phyloP scores from a whole-genome alignment of 2,329 filamentous ascomycete genomes.

The Emydomyces testavorans region DNA sequence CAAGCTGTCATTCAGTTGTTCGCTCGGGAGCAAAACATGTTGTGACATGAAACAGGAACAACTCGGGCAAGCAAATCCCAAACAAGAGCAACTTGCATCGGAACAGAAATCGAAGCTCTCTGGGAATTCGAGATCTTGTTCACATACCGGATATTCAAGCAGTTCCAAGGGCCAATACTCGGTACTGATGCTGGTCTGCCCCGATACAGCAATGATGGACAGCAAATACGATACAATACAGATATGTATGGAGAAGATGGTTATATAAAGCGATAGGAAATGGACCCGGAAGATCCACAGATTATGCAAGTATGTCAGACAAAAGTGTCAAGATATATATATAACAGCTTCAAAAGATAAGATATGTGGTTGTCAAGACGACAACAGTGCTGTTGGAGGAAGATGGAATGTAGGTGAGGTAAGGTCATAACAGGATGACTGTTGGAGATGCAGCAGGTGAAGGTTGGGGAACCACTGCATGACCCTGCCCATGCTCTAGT shows the following conservation, averaged over 20 bases:
- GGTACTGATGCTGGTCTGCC: not conserved
- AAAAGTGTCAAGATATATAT: not conserved
- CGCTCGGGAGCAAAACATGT: too few relatives aligned
- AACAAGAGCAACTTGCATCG: too few relatives aligned
- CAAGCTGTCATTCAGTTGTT: not conserved
- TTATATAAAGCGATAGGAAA: not conserved
- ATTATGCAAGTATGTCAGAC: not conserved
- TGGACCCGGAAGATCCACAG: not conserved
- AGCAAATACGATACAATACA: constrained; percentile 9
- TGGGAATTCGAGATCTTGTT: not conserved
- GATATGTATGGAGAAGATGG: not conserved
- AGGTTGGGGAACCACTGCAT: constrained; percentile 5
- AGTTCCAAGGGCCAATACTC: too few relatives aligned
- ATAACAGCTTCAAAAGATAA: not conserved
- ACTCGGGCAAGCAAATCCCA: not conserved
- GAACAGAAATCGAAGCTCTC: not conserved
- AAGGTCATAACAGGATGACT: constrained; percentile 7
- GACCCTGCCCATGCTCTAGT: too few relatives aligned
- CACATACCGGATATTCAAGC: constrained; percentile 2
- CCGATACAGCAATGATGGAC: constrained; percentile 3
- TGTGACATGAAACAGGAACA: too few relatives aligned
- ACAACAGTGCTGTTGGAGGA: not conserved
- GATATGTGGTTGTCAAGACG: not conserved
- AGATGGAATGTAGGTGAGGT: constrained; percentile 5
- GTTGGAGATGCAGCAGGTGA: not conserved